These are phyloP conservation scores for Silene conica DNA, from an alignment of 148 eudicot genomes.

Conservation along the genomic window DNA sequence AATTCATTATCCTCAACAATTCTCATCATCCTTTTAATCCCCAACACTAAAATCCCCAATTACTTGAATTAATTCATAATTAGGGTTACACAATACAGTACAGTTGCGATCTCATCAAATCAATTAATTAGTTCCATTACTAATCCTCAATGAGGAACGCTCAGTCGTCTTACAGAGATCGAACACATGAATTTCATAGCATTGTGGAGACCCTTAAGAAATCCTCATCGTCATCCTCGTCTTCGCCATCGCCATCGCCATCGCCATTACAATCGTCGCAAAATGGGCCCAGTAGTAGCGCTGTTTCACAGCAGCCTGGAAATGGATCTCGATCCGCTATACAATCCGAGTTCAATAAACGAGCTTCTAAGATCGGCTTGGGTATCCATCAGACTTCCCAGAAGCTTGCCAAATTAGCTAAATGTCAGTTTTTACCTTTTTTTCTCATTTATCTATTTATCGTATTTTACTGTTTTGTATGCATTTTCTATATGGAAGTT, in stretches of 20 bases:
- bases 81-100: too few species aligned
- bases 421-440: conserved; percentile 40
- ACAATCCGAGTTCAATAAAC: conserved; percentile 65
- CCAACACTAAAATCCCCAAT: too few species aligned
- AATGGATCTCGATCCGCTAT: conserved; percentile 50
- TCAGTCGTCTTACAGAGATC: conserved; percentile 65
- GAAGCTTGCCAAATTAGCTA: conserved; percentile 76
- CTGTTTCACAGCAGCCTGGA: conserved; percentile 14
- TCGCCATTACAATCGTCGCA: conserved; percentile 18
- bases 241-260: neutral
- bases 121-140: neutral
- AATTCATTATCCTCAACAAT: too few species aligned
- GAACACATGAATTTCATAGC: conserved; percentile 59
- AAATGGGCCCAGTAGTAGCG: conserved; percentile 33
- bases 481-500: neutral
- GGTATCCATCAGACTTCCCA: conserved; percentile 81
- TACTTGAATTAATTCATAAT: too few species aligned
- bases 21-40: too few species aligned
- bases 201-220: conserved; percentile 52
- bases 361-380: conserved; percentile 69
- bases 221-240: neutral
- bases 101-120: too few species aligned
- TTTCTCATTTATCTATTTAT: neutral
- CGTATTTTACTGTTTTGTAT: neutral
- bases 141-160: conserved; percentile 30